A percentile compares a stretch with the other conserved stretches of the same genome.
Conservation (phyloP, 805 yeast species). For the Saccharomycopsis sp. region DNA sequence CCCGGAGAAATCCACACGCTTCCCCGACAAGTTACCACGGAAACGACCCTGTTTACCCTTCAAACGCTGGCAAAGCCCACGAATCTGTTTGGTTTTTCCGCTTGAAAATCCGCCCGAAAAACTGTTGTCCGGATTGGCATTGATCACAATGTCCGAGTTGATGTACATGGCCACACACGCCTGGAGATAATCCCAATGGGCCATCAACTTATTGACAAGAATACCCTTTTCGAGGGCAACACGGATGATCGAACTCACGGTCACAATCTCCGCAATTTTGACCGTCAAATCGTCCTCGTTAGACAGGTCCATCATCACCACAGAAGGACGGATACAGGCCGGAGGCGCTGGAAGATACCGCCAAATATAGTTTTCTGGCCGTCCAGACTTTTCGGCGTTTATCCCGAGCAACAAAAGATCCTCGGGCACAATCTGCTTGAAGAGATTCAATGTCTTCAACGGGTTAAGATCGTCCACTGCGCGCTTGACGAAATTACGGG, state of each 20-base stretch:
- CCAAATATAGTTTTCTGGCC: conserved; percentile 97
- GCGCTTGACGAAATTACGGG: conserved; percentile 78
- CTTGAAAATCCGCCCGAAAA: conserved; percentile 42
- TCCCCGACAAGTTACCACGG: conserved; percentile 96
- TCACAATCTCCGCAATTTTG: conserved; percentile 90
- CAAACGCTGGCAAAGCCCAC: conserved; percentile 94
- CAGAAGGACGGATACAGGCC: conserved; percentile 97
- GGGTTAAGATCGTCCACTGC: conserved; percentile 95
- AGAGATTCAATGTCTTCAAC: conserved; percentile 75
- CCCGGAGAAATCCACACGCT: conserved; percentile 97
- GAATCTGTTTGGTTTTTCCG: conserved; percentile 70
- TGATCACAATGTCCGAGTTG: conserved; percentile 68
- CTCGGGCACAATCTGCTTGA: conserved; percentile 75
- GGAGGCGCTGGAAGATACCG: conserved; percentile 98
- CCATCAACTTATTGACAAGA: conserved; percentile 89
- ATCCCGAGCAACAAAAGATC: conserved; percentile 93
- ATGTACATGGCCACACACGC: conserved; percentile 95
- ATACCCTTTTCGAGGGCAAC: conserved; percentile 96
- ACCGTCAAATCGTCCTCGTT: conserved; percentile 98
- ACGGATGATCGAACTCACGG: conserved; percentile 90
- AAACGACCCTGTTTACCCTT: conserved; percentile 99
- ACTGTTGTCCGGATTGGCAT: conserved; percentile 66
- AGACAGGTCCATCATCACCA: conserved; percentile 80
- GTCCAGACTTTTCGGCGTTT: conserved; percentile 78
- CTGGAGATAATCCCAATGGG: conserved; percentile 97